Evolutionary conservation across 768 basidiomycete species (phyloP).

Genomic region (Tylopilus sp.): DNA sequence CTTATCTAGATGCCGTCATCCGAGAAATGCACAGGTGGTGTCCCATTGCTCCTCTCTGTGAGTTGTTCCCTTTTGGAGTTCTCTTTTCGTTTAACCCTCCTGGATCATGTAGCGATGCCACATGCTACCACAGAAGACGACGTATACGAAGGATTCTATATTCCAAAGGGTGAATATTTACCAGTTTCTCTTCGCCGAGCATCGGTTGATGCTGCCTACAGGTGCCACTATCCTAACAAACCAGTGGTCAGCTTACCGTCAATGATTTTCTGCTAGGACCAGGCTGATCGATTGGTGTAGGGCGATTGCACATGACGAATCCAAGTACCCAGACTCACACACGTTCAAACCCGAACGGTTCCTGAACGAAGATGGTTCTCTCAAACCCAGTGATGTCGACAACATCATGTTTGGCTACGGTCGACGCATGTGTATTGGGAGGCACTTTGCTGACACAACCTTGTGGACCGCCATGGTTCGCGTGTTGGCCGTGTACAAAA

Average conservation of each 20-base stretch:
- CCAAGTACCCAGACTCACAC: constrained; percentile 34
- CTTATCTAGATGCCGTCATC: constrained; percentile 7
- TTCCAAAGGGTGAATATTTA: constrained; percentile 35
- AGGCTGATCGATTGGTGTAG: too few species aligned
- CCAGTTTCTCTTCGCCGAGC: not conserved
- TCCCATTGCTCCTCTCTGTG: constrained; percentile 2
- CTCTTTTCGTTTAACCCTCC: not conserved
- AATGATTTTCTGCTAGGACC: too few species aligned
- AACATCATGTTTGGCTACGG: too few species aligned
- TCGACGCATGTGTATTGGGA: too few species aligned
- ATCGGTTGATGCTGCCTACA: not conserved
- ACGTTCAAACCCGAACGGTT: too few species aligned
- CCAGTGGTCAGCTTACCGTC: not conserved
- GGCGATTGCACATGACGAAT: too few species aligned
- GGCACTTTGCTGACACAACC: too few species aligned
- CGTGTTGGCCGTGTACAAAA: too few species aligned
- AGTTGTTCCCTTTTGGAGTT: not conserved
- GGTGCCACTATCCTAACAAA: constrained; percentile 9
- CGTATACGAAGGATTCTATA: constrained; percentile 42
- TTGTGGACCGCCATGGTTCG: too few species aligned
- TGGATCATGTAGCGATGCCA: constrained; percentile 17
- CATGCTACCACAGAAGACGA: constrained; percentile 37
- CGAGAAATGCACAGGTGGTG: not conserved
- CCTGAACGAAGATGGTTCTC: too few species aligned
- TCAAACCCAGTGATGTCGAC: too few species aligned